phyloP scores from a whole-genome alignment of 2,329 filamentous ascomycete species.

The Ilyonectria robusta region DNA sequence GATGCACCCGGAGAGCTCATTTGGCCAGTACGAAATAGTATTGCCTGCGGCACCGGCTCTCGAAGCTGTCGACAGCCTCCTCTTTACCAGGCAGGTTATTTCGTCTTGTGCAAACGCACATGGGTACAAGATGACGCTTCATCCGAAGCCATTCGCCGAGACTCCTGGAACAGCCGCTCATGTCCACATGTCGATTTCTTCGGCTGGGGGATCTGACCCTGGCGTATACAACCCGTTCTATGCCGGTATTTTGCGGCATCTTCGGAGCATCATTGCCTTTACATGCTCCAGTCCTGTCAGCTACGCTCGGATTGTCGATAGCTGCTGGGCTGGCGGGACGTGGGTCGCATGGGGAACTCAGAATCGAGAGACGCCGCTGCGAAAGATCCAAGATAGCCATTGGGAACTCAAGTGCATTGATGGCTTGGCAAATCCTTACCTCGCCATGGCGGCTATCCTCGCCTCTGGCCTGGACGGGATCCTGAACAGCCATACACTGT shows the following conservation, averaged over 20 bases:
- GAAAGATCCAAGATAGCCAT: slow-evolving; percentile 76
- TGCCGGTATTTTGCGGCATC: slow-evolving; percentile 76
- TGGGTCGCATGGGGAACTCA: slow-evolving; percentile 87
- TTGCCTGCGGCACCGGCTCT: slow-evolving; percentile 75
- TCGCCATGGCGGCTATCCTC: slow-evolving; percentile 61
- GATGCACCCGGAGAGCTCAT: slow-evolving; percentile 80
- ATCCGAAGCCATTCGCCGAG: slow-evolving; percentile 76
- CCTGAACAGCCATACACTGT: slow-evolving; percentile 53
- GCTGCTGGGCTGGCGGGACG: slow-evolving; percentile 83
- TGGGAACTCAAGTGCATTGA: slow-evolving; percentile 86
- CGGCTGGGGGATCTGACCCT: slow-evolving; percentile 54
- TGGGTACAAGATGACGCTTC: slow-evolving; percentile 77
- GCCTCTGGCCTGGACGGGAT: slow-evolving; percentile 49
- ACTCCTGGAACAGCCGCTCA: slow-evolving; percentile 77
- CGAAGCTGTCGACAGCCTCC: slow-evolving; percentile 77
- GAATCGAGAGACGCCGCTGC: slow-evolving; percentile 82
- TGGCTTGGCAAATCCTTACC: slow-evolving; percentile 83
- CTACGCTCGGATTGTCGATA: slow-evolving; percentile 77
- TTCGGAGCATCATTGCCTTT: slow-evolving; percentile 78
- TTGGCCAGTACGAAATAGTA: slow-evolving; percentile 84
- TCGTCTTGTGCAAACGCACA: slow-evolving; percentile 73
- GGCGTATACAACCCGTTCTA: slow-evolving; percentile 76
- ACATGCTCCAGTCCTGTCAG: slow-evolving; percentile 75
- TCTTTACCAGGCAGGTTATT: slow-evolving; percentile 81
- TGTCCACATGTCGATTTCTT: slow-evolving; percentile 76